Evolutionary conservation across 164 flowering plant genomes (phyloP).

Genomic region (Amborella trichopoda): DNA sequence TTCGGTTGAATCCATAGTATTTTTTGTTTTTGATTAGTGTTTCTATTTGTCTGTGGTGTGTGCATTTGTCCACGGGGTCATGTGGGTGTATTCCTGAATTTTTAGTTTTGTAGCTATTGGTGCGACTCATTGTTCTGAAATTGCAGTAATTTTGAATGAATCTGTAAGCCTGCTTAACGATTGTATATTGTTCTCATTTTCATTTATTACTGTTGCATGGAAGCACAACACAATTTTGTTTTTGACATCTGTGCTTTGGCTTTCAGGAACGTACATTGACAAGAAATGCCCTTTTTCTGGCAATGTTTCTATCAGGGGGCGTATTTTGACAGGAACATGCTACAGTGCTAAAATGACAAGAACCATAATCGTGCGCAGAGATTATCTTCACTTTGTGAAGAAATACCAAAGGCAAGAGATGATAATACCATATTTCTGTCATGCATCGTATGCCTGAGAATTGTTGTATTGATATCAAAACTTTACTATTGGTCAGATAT

Average conservation of each 20-base stretch:
- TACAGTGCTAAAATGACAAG: conserved; percentile 24
- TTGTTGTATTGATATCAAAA: neutral
- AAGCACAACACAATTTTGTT: too few relatives aligned
- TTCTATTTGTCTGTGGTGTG: too few relatives aligned
- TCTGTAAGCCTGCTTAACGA: too few relatives aligned
- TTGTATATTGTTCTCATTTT: too few relatives aligned
- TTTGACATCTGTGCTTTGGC: neutral
- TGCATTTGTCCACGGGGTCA: too few relatives aligned
- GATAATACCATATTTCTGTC: neutral
- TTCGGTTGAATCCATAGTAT: too few relatives aligned
- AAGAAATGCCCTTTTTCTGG: conserved; percentile 22
- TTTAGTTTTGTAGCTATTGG: too few relatives aligned
- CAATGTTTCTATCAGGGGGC: conserved; percentile 26
- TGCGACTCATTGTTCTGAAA: too few relatives aligned
- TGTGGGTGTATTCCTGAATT: too few relatives aligned
- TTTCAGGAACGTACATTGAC: conserved; percentile 18
- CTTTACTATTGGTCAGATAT: conserved; percentile 10
- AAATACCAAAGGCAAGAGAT: conserved; percentile 23
- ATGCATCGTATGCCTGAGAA: neutral
- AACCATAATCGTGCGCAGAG: conserved; percentile 28
- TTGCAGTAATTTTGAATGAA: too few relatives aligned
- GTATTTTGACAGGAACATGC: conserved; percentile 23
- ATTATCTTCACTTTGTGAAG: conserved; percentile 32
- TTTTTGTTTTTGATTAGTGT: too few relatives aligned
- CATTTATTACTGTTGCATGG: too few relatives aligned